phyloP scores from a whole-genome alignment of 768 basidiomycete species.

The Serendipita indica region DNA sequence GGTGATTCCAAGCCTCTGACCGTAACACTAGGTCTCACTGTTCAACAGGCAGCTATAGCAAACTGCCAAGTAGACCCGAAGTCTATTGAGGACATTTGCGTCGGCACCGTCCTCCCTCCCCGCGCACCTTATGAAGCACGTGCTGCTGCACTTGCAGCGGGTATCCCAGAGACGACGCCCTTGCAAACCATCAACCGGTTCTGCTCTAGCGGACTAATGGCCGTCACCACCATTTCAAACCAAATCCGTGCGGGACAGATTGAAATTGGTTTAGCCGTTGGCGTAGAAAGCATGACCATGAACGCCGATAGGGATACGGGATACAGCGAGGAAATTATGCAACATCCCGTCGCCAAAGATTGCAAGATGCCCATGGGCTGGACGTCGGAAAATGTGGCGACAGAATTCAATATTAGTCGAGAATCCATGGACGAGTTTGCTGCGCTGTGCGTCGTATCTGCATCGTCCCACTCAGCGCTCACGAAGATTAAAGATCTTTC shows the following conservation, averaged over 20 bases:
- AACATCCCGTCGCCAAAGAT: slow-evolving; percentile 18
- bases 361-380: slow-evolving; percentile 61
- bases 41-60: slow-evolving; percentile 39
- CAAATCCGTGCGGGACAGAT: slow-evolving; percentile 66
- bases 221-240: slow-evolving; percentile 60
- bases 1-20: slow-evolving; percentile 23
- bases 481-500: slow-evolving; percentile 35
- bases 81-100: slow-evolving; percentile 60
- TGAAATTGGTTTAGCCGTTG: slow-evolving; percentile 43
- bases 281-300: slow-evolving; percentile 16
- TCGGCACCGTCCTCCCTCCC: slow-evolving; percentile 37
- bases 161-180: slow-evolving; percentile 63
- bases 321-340: slow-evolving; percentile 18
- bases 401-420: slow-evolving; percentile 53
- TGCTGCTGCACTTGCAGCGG: slow-evolving; percentile 61
- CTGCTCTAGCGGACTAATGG: slow-evolving; percentile 80
- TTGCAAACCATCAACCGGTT: slow-evolving; percentile 64
- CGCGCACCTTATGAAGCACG: slow-evolving; percentile 52
- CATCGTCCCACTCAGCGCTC: neutral
- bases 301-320: slow-evolving; percentile 16
- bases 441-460: slow-evolving; percentile 25
- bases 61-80: slow-evolving; percentile 46
- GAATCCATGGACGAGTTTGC: slow-evolving; percentile 65
- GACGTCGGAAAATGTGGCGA: slow-evolving; percentile 78
- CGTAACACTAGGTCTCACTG: neutral